Conservation (phyloP, 164 flowering plant genomes). For the Buxus sempervirens region DNA sequence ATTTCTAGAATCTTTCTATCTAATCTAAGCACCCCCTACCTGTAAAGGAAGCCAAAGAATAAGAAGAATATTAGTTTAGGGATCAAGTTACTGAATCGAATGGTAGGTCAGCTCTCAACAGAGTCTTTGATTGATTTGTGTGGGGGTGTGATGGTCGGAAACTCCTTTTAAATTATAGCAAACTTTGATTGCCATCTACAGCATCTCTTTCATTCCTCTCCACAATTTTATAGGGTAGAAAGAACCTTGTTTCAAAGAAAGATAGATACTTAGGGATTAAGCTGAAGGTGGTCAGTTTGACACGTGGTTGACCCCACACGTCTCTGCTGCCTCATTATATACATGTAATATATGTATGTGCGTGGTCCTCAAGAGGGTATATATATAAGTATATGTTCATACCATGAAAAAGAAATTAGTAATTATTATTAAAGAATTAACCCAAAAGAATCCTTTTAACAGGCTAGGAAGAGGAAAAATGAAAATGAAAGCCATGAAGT, state of each 20-base stretch:
- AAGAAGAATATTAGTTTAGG: conserved; percentile 11
- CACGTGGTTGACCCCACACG: conserved; percentile 27
- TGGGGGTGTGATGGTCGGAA: background rate
- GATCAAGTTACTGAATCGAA: too few species aligned
- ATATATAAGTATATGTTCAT: background rate
- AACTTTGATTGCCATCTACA: conserved; percentile 4
- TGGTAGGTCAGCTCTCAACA: too few species aligned
- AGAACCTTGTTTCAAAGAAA: background rate
- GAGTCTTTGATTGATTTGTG: background rate
- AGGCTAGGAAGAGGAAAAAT: too few species aligned
- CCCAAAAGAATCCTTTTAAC: too few species aligned
- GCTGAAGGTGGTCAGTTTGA: conserved; percentile 28
- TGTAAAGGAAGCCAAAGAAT: conserved; percentile 18
- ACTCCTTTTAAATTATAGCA: conserved; percentile 2
- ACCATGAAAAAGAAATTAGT: too few species aligned
- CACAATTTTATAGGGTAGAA: conserved; percentile 20
- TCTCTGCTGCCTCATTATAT: conserved; percentile 2
- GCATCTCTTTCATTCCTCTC: conserved; percentile 9
- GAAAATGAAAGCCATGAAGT: too few species aligned
- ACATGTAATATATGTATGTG: too few species aligned
- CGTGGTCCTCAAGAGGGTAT: background rate
- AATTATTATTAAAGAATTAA: too few species aligned
- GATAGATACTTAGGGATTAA: conserved; percentile 33
- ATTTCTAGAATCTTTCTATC: conserved; percentile 27
- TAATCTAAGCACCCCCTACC: conserved; percentile 13